A percentile compares a stretch with the other conserved stretches of the same genome.
Conservation (phyloP, 192 early-diverging fungal species). For the Pilaira anomala region DNA sequence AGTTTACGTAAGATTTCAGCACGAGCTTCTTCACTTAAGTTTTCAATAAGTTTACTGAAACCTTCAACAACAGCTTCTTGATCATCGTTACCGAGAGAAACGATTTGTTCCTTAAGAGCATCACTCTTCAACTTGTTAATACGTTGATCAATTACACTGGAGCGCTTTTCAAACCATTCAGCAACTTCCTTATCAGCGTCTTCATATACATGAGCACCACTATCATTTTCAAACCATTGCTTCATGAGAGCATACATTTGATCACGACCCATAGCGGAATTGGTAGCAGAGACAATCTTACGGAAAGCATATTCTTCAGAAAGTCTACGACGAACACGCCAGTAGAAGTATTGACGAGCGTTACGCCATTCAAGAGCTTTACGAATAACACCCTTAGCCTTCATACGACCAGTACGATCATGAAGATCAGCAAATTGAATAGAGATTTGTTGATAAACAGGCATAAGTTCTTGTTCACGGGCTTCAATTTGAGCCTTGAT, state of each 20-base stretch:
- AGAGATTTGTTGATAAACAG: slow-evolving; percentile 90
- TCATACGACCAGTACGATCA: slow-evolving; percentile 93
- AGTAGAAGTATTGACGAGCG: slow-evolving; percentile 88
- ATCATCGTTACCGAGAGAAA: slow-evolving; percentile 20
- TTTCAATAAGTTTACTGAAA: slow-evolving; percentile 30
- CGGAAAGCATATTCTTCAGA: slow-evolving; percentile 74
- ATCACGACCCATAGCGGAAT: slow-evolving; percentile 46
- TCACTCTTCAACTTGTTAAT: slow-evolving; percentile 34
- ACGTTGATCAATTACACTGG: slow-evolving; percentile 34
- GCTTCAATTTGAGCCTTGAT: slow-evolving; percentile 72
- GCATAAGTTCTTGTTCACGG: slow-evolving; percentile 83
- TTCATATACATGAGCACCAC: slow-evolving; percentile 45
- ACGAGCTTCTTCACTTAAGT: slow-evolving; percentile 25
- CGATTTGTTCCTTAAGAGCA: slow-evolving; percentile 29
- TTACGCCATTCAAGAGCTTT: slow-evolving; percentile 76
- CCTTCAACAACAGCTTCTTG: slow-evolving; percentile 42
- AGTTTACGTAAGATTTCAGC: slow-evolving; percentile 27
- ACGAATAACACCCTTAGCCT: slow-evolving; percentile 87
- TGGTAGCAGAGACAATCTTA: slow-evolving; percentile 45
- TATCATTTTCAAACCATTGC: slow-evolving; percentile 67
- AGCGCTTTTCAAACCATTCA: slow-evolving; percentile 58
- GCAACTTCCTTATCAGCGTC: slow-evolving; percentile 56
- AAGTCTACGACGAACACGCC: slow-evolving; percentile 82
- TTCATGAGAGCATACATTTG: slow-evolving; percentile 49
- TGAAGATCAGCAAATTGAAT: slow-evolving; percentile 98